These are phyloP conservation scores for Vitis hybrid DNA, from an alignment of 177 flowering plant species.

Conservation along the genomic window DNA sequence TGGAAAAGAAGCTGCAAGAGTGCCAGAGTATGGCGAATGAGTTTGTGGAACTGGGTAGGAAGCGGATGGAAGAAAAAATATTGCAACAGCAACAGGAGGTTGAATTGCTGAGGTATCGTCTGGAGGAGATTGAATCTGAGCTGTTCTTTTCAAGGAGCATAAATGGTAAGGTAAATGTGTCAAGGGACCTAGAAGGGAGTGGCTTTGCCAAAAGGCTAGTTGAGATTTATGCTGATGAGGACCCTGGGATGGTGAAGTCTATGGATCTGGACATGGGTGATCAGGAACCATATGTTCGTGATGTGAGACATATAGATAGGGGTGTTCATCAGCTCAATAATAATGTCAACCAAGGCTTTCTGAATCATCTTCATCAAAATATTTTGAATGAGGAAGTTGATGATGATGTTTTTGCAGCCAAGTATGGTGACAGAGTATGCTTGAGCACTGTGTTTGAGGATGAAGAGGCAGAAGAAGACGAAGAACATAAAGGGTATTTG, in stretches of 20 bases:
- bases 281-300: conserved; percentile 38
- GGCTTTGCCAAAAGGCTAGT: conserved; percentile 59
- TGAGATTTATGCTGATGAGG: conserved; percentile 57
- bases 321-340: not conserved
- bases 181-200: conserved; percentile 38
- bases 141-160: conserved; percentile 38
- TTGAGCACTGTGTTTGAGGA: conserved; percentile 93
- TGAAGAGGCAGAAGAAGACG: conserved; percentile 59
- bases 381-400: conserved; percentile 21
- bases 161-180: conserved; percentile 13
- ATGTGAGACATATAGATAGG: conserved; percentile 33
- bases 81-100: conserved; percentile 78
- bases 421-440: conserved; percentile 40
- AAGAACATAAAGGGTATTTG: conserved; percentile 18
- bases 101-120: conserved; percentile 68
- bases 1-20: conserved; percentile 73
- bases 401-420: conserved; percentile 22
- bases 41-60: conserved; percentile 71
- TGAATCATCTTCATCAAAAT: not conserved
- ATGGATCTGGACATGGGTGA: conserved; percentile 92
- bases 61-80: conserved; percentile 83
- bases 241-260: conserved; percentile 84
- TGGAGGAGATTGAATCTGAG: conserved; percentile 79
- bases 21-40: conserved; percentile 73
- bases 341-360: conserved; percentile 4